phyloP scores from a whole-genome alignment of 163 green algal species.

The Chlamydomonas reinhardtii region DNA sequence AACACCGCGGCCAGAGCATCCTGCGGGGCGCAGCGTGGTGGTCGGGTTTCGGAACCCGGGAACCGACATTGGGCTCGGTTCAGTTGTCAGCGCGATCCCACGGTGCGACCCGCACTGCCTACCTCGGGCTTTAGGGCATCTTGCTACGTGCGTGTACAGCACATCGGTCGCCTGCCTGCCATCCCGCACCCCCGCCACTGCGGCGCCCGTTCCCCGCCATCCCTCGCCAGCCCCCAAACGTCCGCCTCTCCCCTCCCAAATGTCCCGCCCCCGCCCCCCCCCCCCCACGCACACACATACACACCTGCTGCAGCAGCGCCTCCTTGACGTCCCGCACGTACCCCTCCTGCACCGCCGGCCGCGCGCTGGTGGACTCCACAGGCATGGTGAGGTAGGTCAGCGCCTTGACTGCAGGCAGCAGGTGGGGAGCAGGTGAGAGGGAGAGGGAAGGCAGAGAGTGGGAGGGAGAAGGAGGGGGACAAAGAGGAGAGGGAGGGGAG shows the following conservation, averaged over 20 bases:
- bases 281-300: background rate
- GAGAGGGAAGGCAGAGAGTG: background rate
- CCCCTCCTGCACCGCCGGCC: conserved; percentile 62
- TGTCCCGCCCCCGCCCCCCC: background rate
- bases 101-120: too few species aligned
- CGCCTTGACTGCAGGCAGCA: conserved; percentile 90
- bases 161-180: too few species aligned
- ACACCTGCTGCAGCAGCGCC: conserved; percentile 51
- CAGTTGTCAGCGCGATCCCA: too few species aligned
- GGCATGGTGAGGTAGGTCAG: conserved; percentile 94
- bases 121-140: too few species aligned
- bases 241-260: too few species aligned
- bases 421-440: background rate
- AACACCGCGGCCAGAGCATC: conserved; percentile 78
- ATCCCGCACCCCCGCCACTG: too few species aligned
- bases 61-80: too few species aligned
- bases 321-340: conserved; percentile 41
- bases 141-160: too few species aligned
- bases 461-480: background rate
- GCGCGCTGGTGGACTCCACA: conserved; percentile 59
- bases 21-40: too few species aligned
- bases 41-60: too few species aligned
- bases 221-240: too few species aligned
- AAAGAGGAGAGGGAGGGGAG: background rate
- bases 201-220: too few species aligned